phyloP scores from a whole-genome alignment of 2,329 filamentous ascomycete genomes.

The Aurifilum marmelostoma region DNA sequence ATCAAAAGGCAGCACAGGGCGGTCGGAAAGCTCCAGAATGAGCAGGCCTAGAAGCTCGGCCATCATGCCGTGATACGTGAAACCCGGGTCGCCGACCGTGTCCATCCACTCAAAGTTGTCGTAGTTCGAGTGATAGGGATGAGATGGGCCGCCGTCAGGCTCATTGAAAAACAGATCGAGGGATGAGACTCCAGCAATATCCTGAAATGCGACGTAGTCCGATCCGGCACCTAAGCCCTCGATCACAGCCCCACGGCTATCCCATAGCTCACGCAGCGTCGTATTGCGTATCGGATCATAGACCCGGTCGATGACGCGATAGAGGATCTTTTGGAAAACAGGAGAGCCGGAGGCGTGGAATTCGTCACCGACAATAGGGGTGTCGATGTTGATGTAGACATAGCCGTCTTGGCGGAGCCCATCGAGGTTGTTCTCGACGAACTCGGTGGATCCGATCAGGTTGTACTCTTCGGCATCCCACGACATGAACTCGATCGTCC shows the following conservation, averaged over 20 bases:
- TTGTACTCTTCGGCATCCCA: conserved; percentile 97
- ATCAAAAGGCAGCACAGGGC: conserved; percentile 81
- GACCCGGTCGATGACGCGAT: conserved; percentile 74
- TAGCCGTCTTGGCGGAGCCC: conserved; percentile 72
- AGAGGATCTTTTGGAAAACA: conserved; percentile 72
- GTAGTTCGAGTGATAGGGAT: conserved; percentile 82
- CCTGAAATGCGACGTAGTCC: conserved; percentile 89
- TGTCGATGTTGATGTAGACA: conserved; percentile 90
- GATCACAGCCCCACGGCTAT: conserved; percentile 62
- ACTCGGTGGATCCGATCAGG: conserved; percentile 90
- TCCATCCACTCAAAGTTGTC: conserved; percentile 89
- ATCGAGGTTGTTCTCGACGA: conserved; percentile 83
- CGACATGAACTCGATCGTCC: conserved; percentile 95
- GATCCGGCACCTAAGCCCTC: conserved; percentile 73
- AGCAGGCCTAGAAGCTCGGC: conserved; percentile 80
- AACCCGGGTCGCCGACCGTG: conserved; percentile 77
- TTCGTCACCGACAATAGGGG: conserved; percentile 73
- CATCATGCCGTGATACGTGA: conserved; percentile 77
- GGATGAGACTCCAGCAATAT: conserved; percentile 85
- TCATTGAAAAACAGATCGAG: conserved; percentile 77
- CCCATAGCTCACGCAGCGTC: conserved; percentile 77
- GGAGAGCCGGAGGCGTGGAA: conserved; percentile 83
- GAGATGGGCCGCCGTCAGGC: conserved; percentile 44
- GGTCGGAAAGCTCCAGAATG: conserved; percentile 83
- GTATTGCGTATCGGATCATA: conserved; percentile 71